Conservation (phyloP, 2,329 filamentous ascomycete species). For the Coleophoma cylindrospora region DNA sequence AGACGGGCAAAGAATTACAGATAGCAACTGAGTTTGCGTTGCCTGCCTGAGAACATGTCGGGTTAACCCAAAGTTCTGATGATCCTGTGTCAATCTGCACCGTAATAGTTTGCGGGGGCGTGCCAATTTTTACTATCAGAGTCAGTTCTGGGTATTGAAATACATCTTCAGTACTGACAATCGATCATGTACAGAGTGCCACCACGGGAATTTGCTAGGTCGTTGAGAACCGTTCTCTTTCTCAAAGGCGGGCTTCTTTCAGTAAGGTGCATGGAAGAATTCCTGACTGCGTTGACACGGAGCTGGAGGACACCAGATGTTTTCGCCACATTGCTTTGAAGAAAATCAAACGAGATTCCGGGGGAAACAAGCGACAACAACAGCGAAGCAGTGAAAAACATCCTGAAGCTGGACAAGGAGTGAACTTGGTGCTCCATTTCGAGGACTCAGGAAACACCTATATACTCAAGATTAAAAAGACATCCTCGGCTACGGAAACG, state of each 20-base stretch:
- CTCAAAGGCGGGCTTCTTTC: neutral
- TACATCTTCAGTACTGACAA: neutral
- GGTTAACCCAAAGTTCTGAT: constrained; percentile 37
- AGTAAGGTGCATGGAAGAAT: too few species aligned
- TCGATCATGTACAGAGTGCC: neutral
- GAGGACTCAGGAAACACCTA: too few species aligned
- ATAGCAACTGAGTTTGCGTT: neutral
- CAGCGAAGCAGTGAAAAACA: too few species aligned
- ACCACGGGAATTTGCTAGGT: neutral
- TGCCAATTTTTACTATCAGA: constrained; percentile 33
- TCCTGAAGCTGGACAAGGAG: too few species aligned
- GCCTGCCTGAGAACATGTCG: constrained; percentile 27
- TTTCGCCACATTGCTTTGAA: neutral
- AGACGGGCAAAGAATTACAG: neutral
- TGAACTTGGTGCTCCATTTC: too few species aligned
- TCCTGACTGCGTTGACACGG: neutral
- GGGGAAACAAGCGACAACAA: neutral
- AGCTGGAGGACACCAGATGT: neutral
- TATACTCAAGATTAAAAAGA: too few species aligned
- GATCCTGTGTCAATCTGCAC: constrained; percentile 38
- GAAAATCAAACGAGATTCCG: neutral
- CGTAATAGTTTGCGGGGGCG: constrained; percentile 31
- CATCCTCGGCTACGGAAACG: too few species aligned
- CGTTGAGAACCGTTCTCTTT: neutral
- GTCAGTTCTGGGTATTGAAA: neutral